Conservation (phyloP, 2,329 filamentous ascomycete species). For the Ophiocordyceps camponoti-rufipedis region DNA sequence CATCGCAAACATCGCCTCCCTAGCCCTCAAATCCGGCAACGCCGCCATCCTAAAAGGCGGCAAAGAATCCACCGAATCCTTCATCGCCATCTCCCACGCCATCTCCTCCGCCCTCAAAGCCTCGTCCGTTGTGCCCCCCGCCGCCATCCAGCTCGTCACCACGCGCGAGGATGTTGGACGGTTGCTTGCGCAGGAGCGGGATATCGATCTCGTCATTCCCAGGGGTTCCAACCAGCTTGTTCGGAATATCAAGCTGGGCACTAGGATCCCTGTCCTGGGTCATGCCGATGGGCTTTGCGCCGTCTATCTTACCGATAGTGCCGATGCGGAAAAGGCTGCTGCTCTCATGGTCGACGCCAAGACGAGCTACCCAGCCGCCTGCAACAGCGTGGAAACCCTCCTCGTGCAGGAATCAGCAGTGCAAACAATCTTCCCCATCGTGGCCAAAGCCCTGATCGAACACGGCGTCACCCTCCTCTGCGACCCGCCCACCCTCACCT, state of each 20-base stretch:
- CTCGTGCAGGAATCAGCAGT: conserved; percentile 63
- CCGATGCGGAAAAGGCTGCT: conserved; percentile 51
- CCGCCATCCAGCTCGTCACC: conserved; percentile 82
- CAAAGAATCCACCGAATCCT: conserved; percentile 91
- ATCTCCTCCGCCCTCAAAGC: conserved; percentile 58
- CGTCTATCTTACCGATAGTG: conserved; percentile 67
- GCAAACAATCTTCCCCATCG: conserved; percentile 44
- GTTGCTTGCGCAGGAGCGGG: conserved; percentile 66
- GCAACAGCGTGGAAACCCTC: conserved; percentile 85
- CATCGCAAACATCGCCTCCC: conserved; percentile 90
- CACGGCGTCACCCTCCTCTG: conserved; percentile 74
- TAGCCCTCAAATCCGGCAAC: conserved; percentile 95
- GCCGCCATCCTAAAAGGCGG: conserved; percentile 77
- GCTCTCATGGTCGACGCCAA: conserved; percentile 81
- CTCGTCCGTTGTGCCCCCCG: conserved; percentile 58
- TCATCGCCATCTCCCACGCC: conserved; percentile 70
- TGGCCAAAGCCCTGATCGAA: conserved; percentile 54
- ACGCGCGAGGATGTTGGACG: conserved; percentile 81
- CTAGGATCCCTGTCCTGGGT: conserved; percentile 86
- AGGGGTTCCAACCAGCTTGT: conserved; percentile 83
- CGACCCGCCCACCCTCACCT: conserved; percentile 49
- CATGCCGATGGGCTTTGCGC: conserved; percentile 90
- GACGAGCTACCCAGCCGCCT: conserved; percentile 84
- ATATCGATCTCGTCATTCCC: conserved; percentile 91
- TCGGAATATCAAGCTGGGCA: conserved; percentile 72